A percentile compares a stretch with the other conserved stretches of the same genome.
These are phyloP conservation scores for Fusarium incarnatum DNA, from an alignment of 2,329 filamentous ascomycete genomes.

Conservation along the genomic window DNA sequence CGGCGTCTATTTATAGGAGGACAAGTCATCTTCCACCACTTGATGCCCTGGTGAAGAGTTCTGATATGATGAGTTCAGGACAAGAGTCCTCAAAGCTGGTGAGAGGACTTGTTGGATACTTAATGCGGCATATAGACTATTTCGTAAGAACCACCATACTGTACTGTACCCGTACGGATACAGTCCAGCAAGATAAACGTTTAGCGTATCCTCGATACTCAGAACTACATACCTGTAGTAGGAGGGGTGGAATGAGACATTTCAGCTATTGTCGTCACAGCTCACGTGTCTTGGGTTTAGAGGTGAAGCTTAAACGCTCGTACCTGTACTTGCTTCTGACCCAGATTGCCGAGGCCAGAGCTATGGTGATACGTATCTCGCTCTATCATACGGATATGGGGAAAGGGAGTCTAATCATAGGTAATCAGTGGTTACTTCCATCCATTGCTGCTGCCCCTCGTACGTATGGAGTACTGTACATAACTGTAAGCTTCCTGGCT, in stretches of 20 bases:
- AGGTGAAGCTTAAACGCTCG: conserved; percentile 10
- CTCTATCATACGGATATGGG: background rate
- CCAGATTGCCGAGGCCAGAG: conserved; percentile 19
- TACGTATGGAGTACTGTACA: background rate
- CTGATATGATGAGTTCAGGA: background rate
- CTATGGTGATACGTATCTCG: conserved; percentile 23
- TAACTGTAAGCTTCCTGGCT: conserved; percentile 21
- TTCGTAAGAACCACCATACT: background rate
- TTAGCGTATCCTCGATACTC: conserved; percentile 1
- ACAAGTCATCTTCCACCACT: conserved; percentile 13
- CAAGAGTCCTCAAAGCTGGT: background rate
- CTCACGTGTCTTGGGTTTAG: conserved; percentile 32
- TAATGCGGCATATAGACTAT: background rate
- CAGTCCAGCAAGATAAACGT: conserved; percentile 11
- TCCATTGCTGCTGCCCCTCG: conserved; percentile 34
- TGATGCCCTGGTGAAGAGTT: background rate
- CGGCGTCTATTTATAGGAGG: conserved; percentile 25
- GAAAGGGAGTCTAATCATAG: background rate
- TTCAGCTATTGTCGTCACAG: conserved; percentile 26
- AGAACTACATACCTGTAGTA: background rate
- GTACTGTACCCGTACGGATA: background rate
- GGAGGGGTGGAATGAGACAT: conserved; percentile 32
- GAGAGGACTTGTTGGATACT: background rate
- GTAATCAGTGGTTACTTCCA: no score
- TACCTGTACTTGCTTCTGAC: conserved; percentile 24